phyloP scores from a whole-genome alignment of 345 rosid species.

The Lumnitzera racemosa region DNA sequence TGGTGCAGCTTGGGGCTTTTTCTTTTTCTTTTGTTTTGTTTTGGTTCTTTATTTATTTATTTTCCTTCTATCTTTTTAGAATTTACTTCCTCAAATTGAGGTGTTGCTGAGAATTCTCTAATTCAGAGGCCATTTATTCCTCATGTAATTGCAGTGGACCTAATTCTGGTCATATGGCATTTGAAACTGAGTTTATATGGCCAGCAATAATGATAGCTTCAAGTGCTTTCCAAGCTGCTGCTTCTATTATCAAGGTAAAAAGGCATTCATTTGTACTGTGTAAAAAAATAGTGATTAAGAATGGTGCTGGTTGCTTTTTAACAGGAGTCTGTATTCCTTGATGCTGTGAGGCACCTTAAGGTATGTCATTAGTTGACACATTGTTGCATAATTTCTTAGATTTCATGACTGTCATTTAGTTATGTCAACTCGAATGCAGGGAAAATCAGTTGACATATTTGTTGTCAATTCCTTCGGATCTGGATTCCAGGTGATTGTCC shows the following conservation, averaged over 20 bases:
- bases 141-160: slow-evolving; percentile 55
- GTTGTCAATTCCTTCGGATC: slow-evolving; percentile 93
- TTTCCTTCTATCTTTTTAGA: no score
- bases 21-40: no score
- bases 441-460: slow-evolving; percentile 84
- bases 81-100: no score
- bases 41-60: no score
- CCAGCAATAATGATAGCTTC: slow-evolving; percentile 75
- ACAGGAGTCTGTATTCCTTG: slow-evolving; percentile 76
- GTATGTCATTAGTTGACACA: slow-evolving; percentile 20
- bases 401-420: slow-evolving; percentile 9
- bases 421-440: slow-evolving; percentile 34
- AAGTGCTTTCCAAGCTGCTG: slow-evolving; percentile 78
- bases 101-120: neutral
- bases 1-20: no score
- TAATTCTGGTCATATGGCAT: slow-evolving; percentile 48
- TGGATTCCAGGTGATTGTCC: slow-evolving; percentile 68
- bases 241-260: slow-evolving; percentile 72
- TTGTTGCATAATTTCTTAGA: neutral
- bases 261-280: slow-evolving; percentile 4
- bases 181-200: slow-evolving; percentile 51
- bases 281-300: slow-evolving; percentile 12
- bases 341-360: slow-evolving; percentile 63
- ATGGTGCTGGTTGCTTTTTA: slow-evolving; percentile 12
- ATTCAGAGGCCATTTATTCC: slow-evolving; percentile 3